These are phyloP conservation scores for Fusarium oligoseptatum DNA, from an alignment of 2,329 filamentous ascomycete species.

Conservation along the genomic window DNA sequence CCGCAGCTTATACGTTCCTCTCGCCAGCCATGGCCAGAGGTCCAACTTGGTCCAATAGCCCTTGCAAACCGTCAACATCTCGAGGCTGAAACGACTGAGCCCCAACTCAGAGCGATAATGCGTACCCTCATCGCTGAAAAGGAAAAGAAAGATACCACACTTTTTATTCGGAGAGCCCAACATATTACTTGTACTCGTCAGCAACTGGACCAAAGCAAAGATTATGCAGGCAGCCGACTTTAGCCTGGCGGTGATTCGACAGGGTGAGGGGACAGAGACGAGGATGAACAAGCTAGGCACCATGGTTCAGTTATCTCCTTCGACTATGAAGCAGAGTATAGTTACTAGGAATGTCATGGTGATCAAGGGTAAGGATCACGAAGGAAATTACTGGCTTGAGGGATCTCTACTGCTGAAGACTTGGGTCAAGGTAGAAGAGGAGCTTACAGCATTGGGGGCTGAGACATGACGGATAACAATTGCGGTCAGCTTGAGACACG, in stretches of 20 bases:
- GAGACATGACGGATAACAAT: not conserved
- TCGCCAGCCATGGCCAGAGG: slow-evolving; percentile 36
- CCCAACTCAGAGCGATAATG: slow-evolving; percentile 49
- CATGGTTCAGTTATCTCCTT: slow-evolving; percentile 34
- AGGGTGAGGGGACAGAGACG: slow-evolving; percentile 3
- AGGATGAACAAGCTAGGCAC: slow-evolving; percentile 35
- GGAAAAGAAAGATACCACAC: slow-evolving; percentile 29
- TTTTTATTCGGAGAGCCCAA: slow-evolving; percentile 50
- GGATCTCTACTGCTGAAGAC: slow-evolving; percentile 37
- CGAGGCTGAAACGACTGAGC: slow-evolving; percentile 50
- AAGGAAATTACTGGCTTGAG: slow-evolving; percentile 47
- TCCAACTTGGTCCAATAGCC: slow-evolving; percentile 49
- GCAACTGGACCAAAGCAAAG: slow-evolving; percentile 56
- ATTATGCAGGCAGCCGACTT: slow-evolving; percentile 55
- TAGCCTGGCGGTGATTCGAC: slow-evolving; percentile 44
- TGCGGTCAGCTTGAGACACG: not conserved
- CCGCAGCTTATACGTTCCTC: slow-evolving; percentile 38
- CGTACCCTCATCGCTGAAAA: slow-evolving; percentile 39
- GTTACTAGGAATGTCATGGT: slow-evolving; percentile 29
- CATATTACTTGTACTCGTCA: slow-evolving; percentile 51
- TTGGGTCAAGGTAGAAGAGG: slow-evolving; percentile 48
- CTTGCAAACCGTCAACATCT: slow-evolving; percentile 50
- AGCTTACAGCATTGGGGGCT: slow-evolving; percentile 2
- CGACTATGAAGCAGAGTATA: slow-evolving; percentile 10
- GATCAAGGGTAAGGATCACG: slow-evolving; percentile 47